These are phyloP conservation scores for Alternaria brassicae DNA, from an alignment of 2,329 filamentous ascomycete species.

Conservation along the genomic window DNA sequence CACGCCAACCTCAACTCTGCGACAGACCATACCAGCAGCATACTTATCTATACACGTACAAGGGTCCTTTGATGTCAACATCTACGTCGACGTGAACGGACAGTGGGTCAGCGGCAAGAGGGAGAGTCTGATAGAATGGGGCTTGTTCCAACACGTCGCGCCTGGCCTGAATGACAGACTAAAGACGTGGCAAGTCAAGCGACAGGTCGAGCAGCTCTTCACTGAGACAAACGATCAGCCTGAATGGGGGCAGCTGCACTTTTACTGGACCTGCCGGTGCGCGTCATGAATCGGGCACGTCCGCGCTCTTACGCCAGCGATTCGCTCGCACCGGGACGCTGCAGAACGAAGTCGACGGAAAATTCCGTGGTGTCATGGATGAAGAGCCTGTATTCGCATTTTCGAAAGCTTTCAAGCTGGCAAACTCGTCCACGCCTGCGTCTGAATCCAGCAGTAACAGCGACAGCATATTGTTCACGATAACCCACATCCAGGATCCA, in stretches of 20 bases:
- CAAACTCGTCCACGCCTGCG: slow-evolving; percentile 17
- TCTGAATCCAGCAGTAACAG: slow-evolving; percentile 47
- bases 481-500: slow-evolving; percentile 78
- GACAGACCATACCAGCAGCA: slow-evolving; percentile 81
- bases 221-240: slow-evolving; percentile 75
- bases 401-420: slow-evolving; percentile 48
- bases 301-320: slow-evolving; percentile 67
- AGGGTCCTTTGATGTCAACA: slow-evolving; percentile 63
- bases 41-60: slow-evolving; percentile 76
- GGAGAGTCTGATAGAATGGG: slow-evolving; percentile 74
- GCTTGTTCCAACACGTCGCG: slow-evolving; percentile 58
- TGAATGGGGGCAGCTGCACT: slow-evolving; percentile 83
- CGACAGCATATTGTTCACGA: slow-evolving; percentile 71
- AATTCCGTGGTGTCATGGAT: slow-evolving; percentile 74
- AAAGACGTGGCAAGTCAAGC: slow-evolving; percentile 72
- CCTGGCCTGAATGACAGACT: slow-evolving; percentile 52
- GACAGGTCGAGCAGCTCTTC: slow-evolving; percentile 70
- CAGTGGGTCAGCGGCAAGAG: slow-evolving; percentile 84
- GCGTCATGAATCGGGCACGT: slow-evolving; percentile 74
- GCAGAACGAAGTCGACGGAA: slow-evolving; percentile 69
- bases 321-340: slow-evolving; percentile 74
- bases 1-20: slow-evolving; percentile 79
- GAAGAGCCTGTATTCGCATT: slow-evolving; percentile 85
- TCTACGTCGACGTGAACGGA: slow-evolving; percentile 59
- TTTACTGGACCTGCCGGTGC: slow-evolving; percentile 75